Evolutionary conservation across 495 filamentous ascomycete genomes (phyloP).

Genomic region (Penicillium mononematosum): DNA sequence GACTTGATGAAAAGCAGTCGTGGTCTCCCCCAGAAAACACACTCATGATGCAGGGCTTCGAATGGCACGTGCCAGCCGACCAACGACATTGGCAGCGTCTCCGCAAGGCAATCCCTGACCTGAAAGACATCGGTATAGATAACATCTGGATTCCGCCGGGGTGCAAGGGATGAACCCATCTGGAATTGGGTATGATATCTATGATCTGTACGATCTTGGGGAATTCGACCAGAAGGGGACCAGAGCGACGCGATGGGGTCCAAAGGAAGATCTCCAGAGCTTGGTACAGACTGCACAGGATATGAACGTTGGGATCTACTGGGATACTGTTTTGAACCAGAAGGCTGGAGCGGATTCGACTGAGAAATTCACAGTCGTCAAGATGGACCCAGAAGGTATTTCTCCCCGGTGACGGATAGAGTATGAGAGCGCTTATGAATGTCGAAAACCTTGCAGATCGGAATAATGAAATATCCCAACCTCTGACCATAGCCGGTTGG

Average conservation of each 20-base stretch:
- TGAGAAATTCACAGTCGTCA: constrained; percentile 58
- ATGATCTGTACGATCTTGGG: constrained; percentile 73
- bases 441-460: constrained; percentile 42
- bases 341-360: constrained; percentile 67
- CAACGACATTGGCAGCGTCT: constrained; percentile 64
- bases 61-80: constrained; percentile 71
- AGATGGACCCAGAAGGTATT: constrained; percentile 55
- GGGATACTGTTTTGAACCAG: constrained; percentile 76
- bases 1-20: constrained; percentile 26
- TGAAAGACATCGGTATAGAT: constrained; percentile 62
- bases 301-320: constrained; percentile 58
- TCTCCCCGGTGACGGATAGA: too few species aligned
- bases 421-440: not conserved
- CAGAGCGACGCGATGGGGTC: constrained; percentile 67
- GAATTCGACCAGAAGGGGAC: constrained; percentile 72
- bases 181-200: constrained; percentile 72
- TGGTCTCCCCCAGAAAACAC: constrained; percentile 46
- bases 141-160: constrained; percentile 72
- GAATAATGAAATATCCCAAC: constrained; percentile 50
- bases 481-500: constrained; percentile 66
- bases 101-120: constrained; percentile 47
- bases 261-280: constrained; percentile 57
- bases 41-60: constrained; percentile 71
- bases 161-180: constrained; percentile 62
- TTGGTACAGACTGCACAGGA: constrained; percentile 52